Conservation (phyloP, 306 rosid genomes). For the Cicer arietinum region DNA sequence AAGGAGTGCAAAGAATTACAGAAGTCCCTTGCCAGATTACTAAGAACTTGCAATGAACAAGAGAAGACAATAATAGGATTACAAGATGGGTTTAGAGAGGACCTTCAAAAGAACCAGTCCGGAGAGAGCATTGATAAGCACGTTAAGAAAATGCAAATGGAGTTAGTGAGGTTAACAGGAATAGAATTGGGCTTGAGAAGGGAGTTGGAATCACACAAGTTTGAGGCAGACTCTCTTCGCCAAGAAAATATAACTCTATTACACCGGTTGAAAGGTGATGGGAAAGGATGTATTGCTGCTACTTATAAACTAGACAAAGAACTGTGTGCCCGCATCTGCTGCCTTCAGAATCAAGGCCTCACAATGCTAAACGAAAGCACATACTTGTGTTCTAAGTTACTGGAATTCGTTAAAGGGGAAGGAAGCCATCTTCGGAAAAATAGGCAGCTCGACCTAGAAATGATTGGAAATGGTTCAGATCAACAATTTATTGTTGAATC, state of each 20-base stretch:
- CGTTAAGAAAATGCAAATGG: slow-evolving; percentile 69
- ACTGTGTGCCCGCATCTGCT: slow-evolving; percentile 65
- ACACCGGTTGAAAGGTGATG: slow-evolving; percentile 73
- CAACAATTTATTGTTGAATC: slow-evolving; percentile 75
- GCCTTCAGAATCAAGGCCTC: slow-evolving; percentile 86
- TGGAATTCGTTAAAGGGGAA: slow-evolving; percentile 67
- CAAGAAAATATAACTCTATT: slow-evolving; percentile 79
- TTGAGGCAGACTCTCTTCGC: slow-evolving; percentile 89
- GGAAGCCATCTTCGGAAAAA: slow-evolving; percentile 52
- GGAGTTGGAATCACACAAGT: slow-evolving; percentile 75
- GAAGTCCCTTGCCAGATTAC: slow-evolving; percentile 73
- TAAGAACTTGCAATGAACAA: slow-evolving; percentile 87
- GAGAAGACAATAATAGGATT: slow-evolving; percentile 84
- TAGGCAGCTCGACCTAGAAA: slow-evolving; percentile 48
- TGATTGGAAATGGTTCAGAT: slow-evolving; percentile 59
- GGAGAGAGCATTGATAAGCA: slow-evolving; percentile 64
- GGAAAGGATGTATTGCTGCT: slow-evolving; percentile 66
- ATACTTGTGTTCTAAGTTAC: slow-evolving; percentile 65
- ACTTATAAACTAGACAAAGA: slow-evolving; percentile 81
- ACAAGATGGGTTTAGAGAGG: slow-evolving; percentile 62
- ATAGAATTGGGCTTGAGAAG: slow-evolving; percentile 78
- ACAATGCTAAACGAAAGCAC: slow-evolving; percentile 76
- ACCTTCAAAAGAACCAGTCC: slow-evolving; percentile 55
- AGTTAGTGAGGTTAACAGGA: slow-evolving; percentile 82
- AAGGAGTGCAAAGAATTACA: slow-evolving; percentile 84